Conservation (phyloP, 768 basidiomycete genomes). For the Russula sp. region DNA sequence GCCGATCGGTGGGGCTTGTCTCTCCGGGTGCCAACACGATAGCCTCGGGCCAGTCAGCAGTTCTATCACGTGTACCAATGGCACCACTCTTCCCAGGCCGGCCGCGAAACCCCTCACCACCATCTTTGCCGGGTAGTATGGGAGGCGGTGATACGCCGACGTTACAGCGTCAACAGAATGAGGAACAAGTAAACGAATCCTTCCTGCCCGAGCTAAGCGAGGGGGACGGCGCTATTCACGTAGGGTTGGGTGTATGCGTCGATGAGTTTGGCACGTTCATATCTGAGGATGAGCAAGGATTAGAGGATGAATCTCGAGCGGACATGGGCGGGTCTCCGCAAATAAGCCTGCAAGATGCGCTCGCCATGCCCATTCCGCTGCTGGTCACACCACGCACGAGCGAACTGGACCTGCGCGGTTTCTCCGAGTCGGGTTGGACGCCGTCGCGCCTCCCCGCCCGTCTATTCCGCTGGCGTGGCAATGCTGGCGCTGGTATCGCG, state of each 20-base stretch:
- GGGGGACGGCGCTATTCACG: slow-evolving; percentile 4
- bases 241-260: slow-evolving; percentile 15
- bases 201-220: slow-evolving; percentile 24
- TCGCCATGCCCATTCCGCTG: slow-evolving; percentile 29
- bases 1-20: slow-evolving; percentile 1
- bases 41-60: slow-evolving; percentile 23
- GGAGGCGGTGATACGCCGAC: neutral
- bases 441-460: slow-evolving; percentile 14
- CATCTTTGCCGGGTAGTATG: slow-evolving; percentile 12
- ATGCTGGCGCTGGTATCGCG: neutral
- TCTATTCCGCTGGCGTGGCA: slow-evolving; percentile 20
- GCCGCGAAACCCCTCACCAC: slow-evolving; percentile 26
- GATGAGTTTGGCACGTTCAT: slow-evolving; percentile 29
- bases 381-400: slow-evolving; percentile 23
- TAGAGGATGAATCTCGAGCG: neutral
- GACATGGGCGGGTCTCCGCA: slow-evolving; percentile 1
- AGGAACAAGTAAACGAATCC: neutral
- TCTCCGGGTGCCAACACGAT: slow-evolving; percentile 23
- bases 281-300: slow-evolving; percentile 10
- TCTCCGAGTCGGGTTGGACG: neutral
- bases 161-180: neutral
- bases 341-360: slow-evolving; percentile 26
- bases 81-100: neutral
- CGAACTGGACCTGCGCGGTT: slow-evolving; percentile 10
- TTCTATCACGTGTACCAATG: slow-evolving; percentile 5